Conservation (phyloP, 306 rosid species). For the Vigna nakashimae region DNA sequence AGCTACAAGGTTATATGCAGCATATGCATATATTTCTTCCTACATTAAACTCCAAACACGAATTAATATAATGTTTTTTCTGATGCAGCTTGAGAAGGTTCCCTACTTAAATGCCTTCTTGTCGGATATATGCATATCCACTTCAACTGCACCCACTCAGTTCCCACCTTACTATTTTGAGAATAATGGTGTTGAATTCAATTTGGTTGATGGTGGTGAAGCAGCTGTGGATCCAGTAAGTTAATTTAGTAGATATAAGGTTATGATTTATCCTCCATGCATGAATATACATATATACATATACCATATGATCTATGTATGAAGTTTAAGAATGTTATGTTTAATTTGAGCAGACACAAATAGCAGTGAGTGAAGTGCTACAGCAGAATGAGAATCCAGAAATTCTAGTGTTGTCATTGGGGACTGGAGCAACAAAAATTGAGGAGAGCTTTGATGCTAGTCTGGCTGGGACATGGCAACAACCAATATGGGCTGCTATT, state of each 20-base stretch:
- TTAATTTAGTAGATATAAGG: no score
- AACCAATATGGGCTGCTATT: no score
- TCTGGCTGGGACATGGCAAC: background rate
- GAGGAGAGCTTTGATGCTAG: background rate
- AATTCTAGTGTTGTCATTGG: background rate
- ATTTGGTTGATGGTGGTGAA: constrained; percentile 35
- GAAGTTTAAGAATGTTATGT: background rate
- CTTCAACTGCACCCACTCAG: constrained; percentile 28
- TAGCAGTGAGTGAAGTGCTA: background rate
- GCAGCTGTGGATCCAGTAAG: constrained; percentile 37
- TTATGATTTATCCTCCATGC: no score
- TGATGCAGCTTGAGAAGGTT: background rate
- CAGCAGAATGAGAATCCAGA: background rate
- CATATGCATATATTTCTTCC: no score
- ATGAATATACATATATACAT: no score
- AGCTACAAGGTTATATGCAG: constrained; percentile 28
- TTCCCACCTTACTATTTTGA: constrained; percentile 13
- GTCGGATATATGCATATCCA: constrained; percentile 34
- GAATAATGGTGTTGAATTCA: background rate
- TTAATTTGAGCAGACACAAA: background rate
- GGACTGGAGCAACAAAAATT: background rate
- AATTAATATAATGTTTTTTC: background rate
- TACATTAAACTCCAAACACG: no score
- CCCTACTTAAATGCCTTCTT: constrained; percentile 6
- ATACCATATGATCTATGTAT: background rate